phyloP scores from a whole-genome alignment of 306 rosid genomes.

The Lathyrus sativus region DNA sequence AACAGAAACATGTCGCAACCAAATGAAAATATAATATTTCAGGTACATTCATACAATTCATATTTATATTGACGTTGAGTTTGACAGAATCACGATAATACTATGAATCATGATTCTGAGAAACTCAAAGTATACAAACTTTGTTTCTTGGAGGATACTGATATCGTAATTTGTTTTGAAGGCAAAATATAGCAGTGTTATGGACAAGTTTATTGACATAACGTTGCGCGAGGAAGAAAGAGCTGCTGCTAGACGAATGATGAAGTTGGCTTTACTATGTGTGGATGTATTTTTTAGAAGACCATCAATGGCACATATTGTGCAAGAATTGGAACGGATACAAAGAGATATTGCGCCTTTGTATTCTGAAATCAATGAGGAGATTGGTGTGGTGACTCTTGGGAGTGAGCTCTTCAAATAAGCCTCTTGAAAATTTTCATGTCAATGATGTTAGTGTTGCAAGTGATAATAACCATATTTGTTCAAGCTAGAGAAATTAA shows the following conservation, averaged over 20 bases:
- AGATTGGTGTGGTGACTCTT: slow-evolving; percentile 63
- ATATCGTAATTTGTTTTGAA: neutral
- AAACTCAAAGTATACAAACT: neutral
- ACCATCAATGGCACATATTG: slow-evolving; percentile 30
- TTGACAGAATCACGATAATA: too few relatives aligned
- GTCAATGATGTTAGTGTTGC: neutral
- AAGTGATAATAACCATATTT: neutral
- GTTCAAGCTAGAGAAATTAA: neutral
- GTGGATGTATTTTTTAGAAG: slow-evolving; percentile 3
- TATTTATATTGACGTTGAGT: too few relatives aligned
- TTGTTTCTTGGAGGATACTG: neutral
- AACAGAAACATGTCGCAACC: slow-evolving; percentile 40
- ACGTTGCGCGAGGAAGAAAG: slow-evolving; percentile 4
- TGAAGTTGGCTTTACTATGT: slow-evolving; percentile 20
- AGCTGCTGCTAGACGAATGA: neutral
- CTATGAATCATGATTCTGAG: neutral
- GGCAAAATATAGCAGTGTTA: slow-evolving; percentile 6
- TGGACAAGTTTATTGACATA: slow-evolving; percentile 8
- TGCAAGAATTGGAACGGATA: slow-evolving; percentile 39
- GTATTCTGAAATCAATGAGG: slow-evolving; percentile 45
- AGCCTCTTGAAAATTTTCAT: slow-evolving; percentile 5
- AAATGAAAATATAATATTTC: slow-evolving; percentile 46
- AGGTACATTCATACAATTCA: slow-evolving; percentile 40
- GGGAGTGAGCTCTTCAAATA: slow-evolving; percentile 79
- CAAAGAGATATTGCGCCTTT: slow-evolving; percentile 48